phyloP scores from a whole-genome alignment of 192 early-diverging fungal genomes.

The Umbelopsis isabellina region DNA sequence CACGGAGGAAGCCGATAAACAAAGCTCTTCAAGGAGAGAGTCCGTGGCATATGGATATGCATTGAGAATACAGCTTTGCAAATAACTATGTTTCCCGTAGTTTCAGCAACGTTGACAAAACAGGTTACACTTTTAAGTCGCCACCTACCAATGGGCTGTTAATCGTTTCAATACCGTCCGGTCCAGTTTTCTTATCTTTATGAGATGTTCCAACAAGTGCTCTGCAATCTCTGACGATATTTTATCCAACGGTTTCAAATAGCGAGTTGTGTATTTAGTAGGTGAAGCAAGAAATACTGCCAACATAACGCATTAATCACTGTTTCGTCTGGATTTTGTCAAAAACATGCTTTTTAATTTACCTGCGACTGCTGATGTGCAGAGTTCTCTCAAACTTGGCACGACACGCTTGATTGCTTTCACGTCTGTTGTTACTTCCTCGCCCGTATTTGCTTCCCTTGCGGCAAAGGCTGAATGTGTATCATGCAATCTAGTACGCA shows the following conservation, averaged over 20 bases:
- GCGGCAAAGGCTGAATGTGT: too few species aligned
- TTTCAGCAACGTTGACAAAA: too few species aligned
- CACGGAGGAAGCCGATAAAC: constrained; percentile 35
- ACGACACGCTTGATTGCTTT: too few species aligned
- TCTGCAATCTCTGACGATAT: constrained; percentile 43
- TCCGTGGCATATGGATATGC: constrained; percentile 52
- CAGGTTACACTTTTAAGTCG: neutral
- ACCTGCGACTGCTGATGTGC: too few species aligned
- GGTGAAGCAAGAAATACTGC: constrained; percentile 24
- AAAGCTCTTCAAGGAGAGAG: constrained; percentile 46
- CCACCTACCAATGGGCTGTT: constrained; percentile 27
- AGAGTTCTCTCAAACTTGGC: too few species aligned
- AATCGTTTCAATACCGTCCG: constrained; percentile 13
- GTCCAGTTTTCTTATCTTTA: constrained; percentile 37
- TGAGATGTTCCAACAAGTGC: constrained; percentile 35
- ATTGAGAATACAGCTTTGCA: constrained; percentile 46
- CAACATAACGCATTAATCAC: too few species aligned
- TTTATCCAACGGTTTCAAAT: constrained; percentile 17
- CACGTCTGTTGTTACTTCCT: too few species aligned
- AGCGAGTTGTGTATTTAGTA: neutral
- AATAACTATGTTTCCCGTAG: constrained; percentile 24
- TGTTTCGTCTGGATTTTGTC: too few species aligned
- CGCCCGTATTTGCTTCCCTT: too few species aligned
- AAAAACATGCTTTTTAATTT: too few species aligned
- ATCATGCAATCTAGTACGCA: too few species aligned